Conservation (phyloP, 176 grass and related monocot genomes). For the Zoysia pacifica region DNA sequence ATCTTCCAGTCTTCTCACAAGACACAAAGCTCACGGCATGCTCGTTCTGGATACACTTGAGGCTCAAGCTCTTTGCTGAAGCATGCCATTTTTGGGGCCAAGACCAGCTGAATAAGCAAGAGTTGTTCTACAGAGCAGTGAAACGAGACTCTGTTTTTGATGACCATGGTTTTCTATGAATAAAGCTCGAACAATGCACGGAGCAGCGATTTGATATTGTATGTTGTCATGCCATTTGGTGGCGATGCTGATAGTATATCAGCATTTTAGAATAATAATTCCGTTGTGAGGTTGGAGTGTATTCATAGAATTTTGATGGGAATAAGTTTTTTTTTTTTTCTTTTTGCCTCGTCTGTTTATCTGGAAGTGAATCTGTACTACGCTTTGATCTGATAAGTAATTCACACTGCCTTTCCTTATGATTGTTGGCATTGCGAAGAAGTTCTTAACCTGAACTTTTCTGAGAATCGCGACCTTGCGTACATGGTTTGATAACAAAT, state of each 20-base stretch:
- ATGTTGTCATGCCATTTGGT: slow-evolving; percentile 8
- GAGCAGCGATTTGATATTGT: not conserved
- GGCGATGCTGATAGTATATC: not conserved
- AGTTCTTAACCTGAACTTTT: too few species aligned
- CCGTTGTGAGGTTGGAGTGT: too few species aligned
- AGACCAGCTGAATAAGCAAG: slow-evolving; percentile 20
- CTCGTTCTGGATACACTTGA: slow-evolving; percentile 15
- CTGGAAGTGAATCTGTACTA: not conserved
- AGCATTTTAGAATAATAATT: not conserved
- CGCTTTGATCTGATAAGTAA: not conserved
- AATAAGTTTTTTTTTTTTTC: too few species aligned
- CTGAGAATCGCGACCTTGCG: not conserved
- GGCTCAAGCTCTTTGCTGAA: slow-evolving; percentile 22
- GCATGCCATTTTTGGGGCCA: slow-evolving; percentile 21
- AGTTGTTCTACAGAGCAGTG: slow-evolving; percentile 2
- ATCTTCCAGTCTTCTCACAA: slow-evolving; percentile 51
- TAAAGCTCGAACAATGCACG: slow-evolving; percentile 43
- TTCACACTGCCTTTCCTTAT: not conserved
- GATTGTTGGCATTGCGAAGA: too few species aligned
- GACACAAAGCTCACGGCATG: slow-evolving; percentile 36
- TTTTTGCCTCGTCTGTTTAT: not conserved
- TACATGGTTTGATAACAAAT: not conserved
- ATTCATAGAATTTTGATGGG: not conserved
- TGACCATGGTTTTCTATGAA: not conserved
- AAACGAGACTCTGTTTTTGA: not conserved